Percentiles rank a stretch among this genome's conserved stretches.
Conservation (phyloP, 163 green algal species). For the Volvox carteri region DNA sequence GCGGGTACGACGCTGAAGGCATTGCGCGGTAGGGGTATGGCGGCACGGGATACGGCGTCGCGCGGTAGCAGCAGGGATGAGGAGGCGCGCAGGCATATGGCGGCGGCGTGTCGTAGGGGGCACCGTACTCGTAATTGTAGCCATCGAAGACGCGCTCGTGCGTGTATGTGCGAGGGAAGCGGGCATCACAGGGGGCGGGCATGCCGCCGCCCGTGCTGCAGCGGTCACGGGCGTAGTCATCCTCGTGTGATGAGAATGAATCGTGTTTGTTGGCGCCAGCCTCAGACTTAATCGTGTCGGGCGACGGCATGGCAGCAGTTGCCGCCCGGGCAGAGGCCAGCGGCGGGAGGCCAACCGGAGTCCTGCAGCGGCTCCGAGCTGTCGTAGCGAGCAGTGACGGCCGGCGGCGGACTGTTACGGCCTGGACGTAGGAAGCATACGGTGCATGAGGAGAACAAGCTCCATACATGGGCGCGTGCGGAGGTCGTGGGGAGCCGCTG, state of each 20-base stretch:
- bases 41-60: background rate
- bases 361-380: background rate
- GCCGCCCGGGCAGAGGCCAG: background rate
- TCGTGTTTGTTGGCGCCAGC: background rate
- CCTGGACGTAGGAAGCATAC: background rate
- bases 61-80: background rate
- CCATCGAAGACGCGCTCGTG: background rate
- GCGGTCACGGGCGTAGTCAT: constrained; percentile 21
- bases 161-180: background rate
- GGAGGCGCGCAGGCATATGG: background rate
- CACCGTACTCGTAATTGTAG: background rate
- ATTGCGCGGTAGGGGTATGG: constrained; percentile 4
- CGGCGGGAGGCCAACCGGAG: background rate
- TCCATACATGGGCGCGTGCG: background rate
- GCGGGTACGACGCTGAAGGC: constrained; percentile 2
- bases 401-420: background rate
- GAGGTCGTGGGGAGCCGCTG: background rate
- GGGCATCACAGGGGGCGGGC: background rate
- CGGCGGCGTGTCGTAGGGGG: background rate
- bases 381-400: background rate
- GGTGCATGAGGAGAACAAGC: background rate
- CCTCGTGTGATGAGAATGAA: background rate
- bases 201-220: constrained; percentile 27
- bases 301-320: background rate
- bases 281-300: background rate